Percentiles rank a stretch among this genome's conserved stretches.
These are phyloP conservation scores for Pilatotrama ljubarskyi DNA, from an alignment of 768 basidiomycete genomes.

Conservation along the genomic window DNA sequence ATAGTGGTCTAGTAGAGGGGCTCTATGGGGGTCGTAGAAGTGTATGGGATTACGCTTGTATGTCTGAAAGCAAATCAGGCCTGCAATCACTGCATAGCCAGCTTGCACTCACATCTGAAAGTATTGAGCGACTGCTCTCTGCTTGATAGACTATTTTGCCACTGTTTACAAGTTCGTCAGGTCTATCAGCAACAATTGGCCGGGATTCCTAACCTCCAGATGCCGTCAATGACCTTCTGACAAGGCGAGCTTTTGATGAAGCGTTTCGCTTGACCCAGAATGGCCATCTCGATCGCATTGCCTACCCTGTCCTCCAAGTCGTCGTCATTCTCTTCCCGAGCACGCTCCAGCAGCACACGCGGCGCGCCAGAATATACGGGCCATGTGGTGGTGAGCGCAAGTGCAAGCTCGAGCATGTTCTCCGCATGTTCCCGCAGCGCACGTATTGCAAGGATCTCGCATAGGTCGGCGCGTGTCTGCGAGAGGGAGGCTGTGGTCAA, in stretches of 20 bases:
- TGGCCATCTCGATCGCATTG: conserved; percentile 92
- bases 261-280: conserved; percentile 79
- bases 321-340: conserved; percentile 63
- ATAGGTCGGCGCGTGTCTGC: conserved; percentile 73
- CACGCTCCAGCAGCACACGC: conserved; percentile 53
- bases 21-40: conserved; percentile 93
- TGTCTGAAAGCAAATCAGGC: conserved; percentile 49
- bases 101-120: conserved; percentile 70
- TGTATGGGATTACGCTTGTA: conserved; percentile 92
- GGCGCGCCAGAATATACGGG: conserved; percentile 78
- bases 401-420: conserved; percentile 64
- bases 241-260: conserved; percentile 90
- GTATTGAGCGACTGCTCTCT: conserved; percentile 82
- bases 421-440: conserved; percentile 72
- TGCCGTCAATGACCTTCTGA: conserved; percentile 86
- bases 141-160: conserved; percentile 92
- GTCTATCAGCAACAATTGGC: neutral
- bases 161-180: conserved; percentile 39
- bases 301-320: conserved; percentile 80
- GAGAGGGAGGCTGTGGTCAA: conserved; percentile 71
- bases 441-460: conserved; percentile 87
- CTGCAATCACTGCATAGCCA: neutral
- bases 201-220: conserved; percentile 57
- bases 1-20: conserved; percentile 93
- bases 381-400: conserved; percentile 80